These are phyloP conservation scores for Pezicula carpinea DNA, from an alignment of 2,329 filamentous ascomycete genomes.

Conservation along the genomic window DNA sequence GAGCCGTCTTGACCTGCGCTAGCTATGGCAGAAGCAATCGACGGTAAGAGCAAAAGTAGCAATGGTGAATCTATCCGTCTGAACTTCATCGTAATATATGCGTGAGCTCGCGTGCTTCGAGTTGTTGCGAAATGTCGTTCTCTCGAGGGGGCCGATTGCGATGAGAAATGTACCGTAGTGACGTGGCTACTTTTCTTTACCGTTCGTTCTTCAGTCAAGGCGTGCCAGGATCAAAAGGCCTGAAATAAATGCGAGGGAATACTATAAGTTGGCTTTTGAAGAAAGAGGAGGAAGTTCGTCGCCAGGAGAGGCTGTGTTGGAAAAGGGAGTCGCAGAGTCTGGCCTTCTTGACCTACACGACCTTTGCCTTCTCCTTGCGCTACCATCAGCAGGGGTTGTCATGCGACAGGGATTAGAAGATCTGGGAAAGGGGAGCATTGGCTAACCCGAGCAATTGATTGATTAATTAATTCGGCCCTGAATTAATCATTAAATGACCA, in stretches of 20 bases:
- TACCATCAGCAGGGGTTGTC: neutral
- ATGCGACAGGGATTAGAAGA: neutral
- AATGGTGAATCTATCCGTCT: constrained; percentile 48
- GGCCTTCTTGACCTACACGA: neutral
- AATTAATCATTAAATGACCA: too few relatives aligned
- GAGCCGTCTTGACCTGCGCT: constrained; percentile 21
- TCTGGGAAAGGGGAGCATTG: neutral
- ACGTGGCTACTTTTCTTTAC: constrained; percentile 8
- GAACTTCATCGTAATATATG: constrained; percentile 49
- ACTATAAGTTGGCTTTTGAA: too few relatives aligned
- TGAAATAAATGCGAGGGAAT: too few relatives aligned
- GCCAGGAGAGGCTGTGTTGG: neutral
- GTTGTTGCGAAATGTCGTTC: neutral
- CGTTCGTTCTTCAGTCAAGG: neutral
- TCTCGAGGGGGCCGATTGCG: neutral
- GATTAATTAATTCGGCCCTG: too few relatives aligned
- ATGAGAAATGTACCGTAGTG: constrained; percentile 5
- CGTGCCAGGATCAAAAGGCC: neutral
- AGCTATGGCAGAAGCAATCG: constrained; percentile 41
- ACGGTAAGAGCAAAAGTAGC: constrained; percentile 56
- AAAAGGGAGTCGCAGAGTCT: neutral
- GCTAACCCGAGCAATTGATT: neutral
- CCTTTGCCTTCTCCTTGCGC: neutral
- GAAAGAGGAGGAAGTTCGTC: neutral
- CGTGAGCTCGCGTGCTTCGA: neutral